Base-by-base conservation (phyloP, 2,329 filamentous ascomycete genomes). In the Fusarium chlamydosporum region DNA sequence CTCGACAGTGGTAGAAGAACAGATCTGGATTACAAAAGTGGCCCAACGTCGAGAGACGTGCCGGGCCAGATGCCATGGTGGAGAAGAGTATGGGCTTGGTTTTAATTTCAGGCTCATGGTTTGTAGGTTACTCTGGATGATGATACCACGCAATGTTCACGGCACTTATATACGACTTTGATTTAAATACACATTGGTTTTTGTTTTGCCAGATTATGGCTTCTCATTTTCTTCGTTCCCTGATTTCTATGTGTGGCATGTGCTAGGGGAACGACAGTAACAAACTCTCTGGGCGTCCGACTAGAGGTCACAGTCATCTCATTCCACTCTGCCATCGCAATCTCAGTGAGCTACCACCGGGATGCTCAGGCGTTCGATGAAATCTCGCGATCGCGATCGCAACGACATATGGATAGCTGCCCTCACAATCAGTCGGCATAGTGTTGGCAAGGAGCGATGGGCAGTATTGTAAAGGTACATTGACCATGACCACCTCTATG, bases 1-100 rank as follows among this genome's bases (percentile, higher is more conserved):
- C 78, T 89, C 41, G 82, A 85, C 47, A 83, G 84, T 3, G 88
- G 88, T 1, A 81, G 85, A 52, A 81, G 87, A 31, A 80, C 79
- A 8, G 87, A 89, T 72, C 64, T 89, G 45, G 86, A 89, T 34
- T 80, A 83, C 61, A 79, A 77, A 48, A 75, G 68, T 7, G 57
- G 64, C 5, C 65, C 66, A 77, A 78, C 51, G 76, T 81, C 59
- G 63, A 77, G 27, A 7, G 76, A 57, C n/a, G 66, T 74, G 4
- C 74, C 75, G 4, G 67, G 68, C 4, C 74, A 74, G 18, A 67
- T 69, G 15, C 70, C 81, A 0, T 77, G 80, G 65, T 87, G 84
- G 84, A 82, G 77, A 66, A 81, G 72, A 57, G 10, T 85, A 0
- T 79, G 79, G 75, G 76, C 75, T 40, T 83, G 70, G 55, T 77